Conservation (phyloP, 371 early-diverging fungal species). For the Rhizopus arrhizus region DNA sequence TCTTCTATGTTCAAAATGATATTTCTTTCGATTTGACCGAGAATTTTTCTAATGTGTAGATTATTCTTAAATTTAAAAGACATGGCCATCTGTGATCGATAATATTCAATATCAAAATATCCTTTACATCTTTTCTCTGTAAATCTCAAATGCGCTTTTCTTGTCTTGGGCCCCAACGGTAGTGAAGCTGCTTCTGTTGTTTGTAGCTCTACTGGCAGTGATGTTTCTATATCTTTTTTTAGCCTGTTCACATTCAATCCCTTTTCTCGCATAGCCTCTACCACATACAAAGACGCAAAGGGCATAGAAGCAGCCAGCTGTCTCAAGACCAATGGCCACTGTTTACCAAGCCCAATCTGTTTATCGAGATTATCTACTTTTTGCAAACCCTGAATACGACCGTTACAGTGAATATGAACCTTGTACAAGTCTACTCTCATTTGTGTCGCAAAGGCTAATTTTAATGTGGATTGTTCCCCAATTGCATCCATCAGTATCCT, state of each 20-base stretch:
- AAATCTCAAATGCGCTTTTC: slow-evolving; percentile 1
- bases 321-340: neutral
- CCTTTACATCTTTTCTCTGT: neutral
- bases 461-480: slow-evolving; percentile 2
- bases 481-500: neutral
- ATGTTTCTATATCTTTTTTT: neutral
- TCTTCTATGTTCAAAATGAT: neutral
- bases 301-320: neutral
- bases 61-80: neutral
- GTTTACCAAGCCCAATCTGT: neutral
- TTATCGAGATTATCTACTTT: neutral
- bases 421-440: slow-evolving; percentile 4
- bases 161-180: slow-evolving; percentile 1
- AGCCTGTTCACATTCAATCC: neutral
- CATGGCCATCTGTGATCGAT: neutral
- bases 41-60: neutral
- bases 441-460: slow-evolving; percentile 2
- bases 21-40: neutral
- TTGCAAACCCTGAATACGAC: neutral
- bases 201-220: slow-evolving; percentile 2
- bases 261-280: slow-evolving; percentile 2
- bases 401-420: neutral
- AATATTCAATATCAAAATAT: neutral
- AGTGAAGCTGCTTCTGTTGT: slow-evolving; percentile 2
- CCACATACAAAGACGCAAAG: neutral